Base-by-base conservation (phyloP, 306 rosid genomes). In the Corylus americana region DNA sequence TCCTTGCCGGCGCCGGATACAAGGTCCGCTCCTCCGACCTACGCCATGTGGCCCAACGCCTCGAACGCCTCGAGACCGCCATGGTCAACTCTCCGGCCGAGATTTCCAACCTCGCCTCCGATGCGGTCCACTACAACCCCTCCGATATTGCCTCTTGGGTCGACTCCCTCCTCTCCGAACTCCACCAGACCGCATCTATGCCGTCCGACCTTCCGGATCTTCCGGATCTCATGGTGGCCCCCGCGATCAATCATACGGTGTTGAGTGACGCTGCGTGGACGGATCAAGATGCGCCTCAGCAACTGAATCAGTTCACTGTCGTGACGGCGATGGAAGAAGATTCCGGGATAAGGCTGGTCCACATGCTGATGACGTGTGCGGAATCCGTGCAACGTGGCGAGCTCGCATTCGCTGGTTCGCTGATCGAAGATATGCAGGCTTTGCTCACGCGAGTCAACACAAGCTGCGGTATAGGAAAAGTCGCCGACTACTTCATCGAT, bases 401-500 rank as follows among this genome's bases (percentile, higher is more conserved):
- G 10, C 73, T 92, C 11, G 47, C 86, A 72, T 71, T 91, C 76
- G 97, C 98, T 0, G 89, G 91, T 47, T 91, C 98, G 5, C 66
- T 94, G 3, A 86, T 94, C 80, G 92, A 92, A n/a, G 88, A 73
- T 80, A 94, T 94, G 98, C 97, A 89, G 48, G 67, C 71, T 3
- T 55, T 94, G 70, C 64, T 92, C 17, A 77, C 85, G 4, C 85
- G 82, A 11, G 92, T 94, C 74, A 92, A 85, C 89, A 82, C 89
- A 35, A 70, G n/a, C 10, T 81, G 88, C 81, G 98, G 97, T 18
- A 92, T 94, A 85, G 98, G 98, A 0, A 94, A 94, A 57, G 98
- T 94, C 72, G 98, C 97, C 77, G 90, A 92, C 0, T 87, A 85
- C 70, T 94, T 94, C 90, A 89, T 94, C 88, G 90, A 87, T 78